Base-by-base conservation (phyloP, 805 yeast genomes). In the Monosporozyma unispora region DNA sequence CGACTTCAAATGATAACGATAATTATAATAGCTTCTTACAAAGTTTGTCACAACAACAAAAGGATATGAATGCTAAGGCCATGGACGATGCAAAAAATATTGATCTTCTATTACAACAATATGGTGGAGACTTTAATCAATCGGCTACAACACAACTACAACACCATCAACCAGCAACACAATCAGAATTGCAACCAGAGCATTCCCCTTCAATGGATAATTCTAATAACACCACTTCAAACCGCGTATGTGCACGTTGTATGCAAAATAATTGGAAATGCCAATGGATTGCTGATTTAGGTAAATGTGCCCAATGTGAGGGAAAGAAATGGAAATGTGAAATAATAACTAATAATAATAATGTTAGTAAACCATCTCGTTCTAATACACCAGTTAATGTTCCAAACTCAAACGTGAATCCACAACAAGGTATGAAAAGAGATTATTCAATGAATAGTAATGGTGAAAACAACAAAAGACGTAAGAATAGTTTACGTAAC, bases 231-330 rank as follows among this genome's bases (percentile, higher is more conserved):
- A 18, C 40, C 16, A 18, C 3, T 8, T 18, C 40, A 9, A 18
- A 39, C 45, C 48, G 22, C 39, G 35, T 44, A 27, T 89, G 96
- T 62, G 96, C 87, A 60, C 87, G 82, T 56, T 90, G 97, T 65
- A 73, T 95, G 40, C 71, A 89, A 50, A 73, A 90, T 45, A 87
- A 86, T 61, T 83, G 84, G 21, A 80, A 85, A 55, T 90, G 97
- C 70, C 82, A 86, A 23, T 71, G 81, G 56, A 72, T 77, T 1
- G 83, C 87, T 2, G 80, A 79, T 51, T 67, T 81, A 45, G 70
- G 75, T 48, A 78, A 76, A 56, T 89, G 95, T 68, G 80, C 79
- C 39, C 83, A 82, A 60, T 89, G 95, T 69, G 93, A 84, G 59
- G 70, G 81, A 31, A 85, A 81, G 61, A 81, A 82, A 7, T 64